phyloP scores from a whole-genome alignment of 306 rosid genomes.

The Quercus gilva region DNA sequence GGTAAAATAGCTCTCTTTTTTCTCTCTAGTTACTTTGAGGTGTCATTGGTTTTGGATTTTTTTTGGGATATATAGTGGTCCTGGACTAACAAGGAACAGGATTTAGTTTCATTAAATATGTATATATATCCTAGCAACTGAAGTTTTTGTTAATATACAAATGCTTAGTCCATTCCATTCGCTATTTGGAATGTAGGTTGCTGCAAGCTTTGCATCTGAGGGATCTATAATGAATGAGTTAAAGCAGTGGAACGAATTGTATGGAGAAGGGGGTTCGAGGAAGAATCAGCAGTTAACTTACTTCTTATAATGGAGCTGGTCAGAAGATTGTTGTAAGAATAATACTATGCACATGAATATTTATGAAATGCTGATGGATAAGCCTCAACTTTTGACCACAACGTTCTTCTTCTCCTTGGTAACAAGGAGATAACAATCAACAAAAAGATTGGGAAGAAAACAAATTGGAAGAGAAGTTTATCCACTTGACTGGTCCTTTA shows the following conservation, averaged over 20 bases:
- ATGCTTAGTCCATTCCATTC: constrained; percentile 7
- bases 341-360: neutral
- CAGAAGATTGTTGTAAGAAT: neutral
- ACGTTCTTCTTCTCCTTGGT: neutral
- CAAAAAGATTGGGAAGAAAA: neutral
- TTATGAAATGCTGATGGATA: neutral
- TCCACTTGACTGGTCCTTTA: neutral
- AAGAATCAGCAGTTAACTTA: constrained; percentile 79
- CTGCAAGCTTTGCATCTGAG: constrained; percentile 85
- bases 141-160: neutral
- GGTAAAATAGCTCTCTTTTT: constrained; percentile 29
- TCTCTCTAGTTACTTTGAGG: too few species aligned
- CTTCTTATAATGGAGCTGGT: constrained; percentile 54
- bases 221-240: constrained; percentile 86
- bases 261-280: constrained; percentile 93
- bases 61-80: too few species aligned
- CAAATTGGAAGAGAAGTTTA: neutral
- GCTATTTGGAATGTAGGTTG: constrained; percentile 49
- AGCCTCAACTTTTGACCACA: neutral
- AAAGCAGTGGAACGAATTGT: constrained; percentile 86
- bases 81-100: neutral
- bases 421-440: neutral
- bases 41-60: too few species aligned
- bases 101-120: neutral
- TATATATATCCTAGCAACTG: neutral